Conservation (phyloP, 768 basidiomycete species). For the Amanita thiersii region DNA sequence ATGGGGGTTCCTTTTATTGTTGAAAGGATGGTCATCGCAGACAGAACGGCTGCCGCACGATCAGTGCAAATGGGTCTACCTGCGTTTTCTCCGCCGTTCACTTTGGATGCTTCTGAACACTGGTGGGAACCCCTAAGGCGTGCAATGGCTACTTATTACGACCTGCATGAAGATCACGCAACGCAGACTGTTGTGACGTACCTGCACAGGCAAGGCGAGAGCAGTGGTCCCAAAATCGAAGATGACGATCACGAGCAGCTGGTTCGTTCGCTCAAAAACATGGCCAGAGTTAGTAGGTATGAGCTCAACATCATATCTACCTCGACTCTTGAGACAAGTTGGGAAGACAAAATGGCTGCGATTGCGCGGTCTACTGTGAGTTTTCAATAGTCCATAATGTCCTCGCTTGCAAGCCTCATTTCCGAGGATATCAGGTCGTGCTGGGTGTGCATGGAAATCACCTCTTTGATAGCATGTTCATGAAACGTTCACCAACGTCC, state of each 20-base stretch:
- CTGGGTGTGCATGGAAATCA: slow-evolving; percentile 53
- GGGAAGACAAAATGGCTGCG: slow-evolving; percentile 57
- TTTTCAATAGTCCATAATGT: slow-evolving; percentile 8
- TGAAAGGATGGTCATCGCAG: slow-evolving; percentile 71
- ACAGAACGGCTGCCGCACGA: slow-evolving; percentile 55
- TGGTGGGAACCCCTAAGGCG: slow-evolving; percentile 67
- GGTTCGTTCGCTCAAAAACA: slow-evolving; percentile 42
- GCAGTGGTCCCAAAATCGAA: slow-evolving; percentile 40
- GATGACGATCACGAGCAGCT: slow-evolving; percentile 52
- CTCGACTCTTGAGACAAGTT: slow-evolving; percentile 37
- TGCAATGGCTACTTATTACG: slow-evolving; percentile 36
- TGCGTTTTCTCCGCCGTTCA: slow-evolving; percentile 33
- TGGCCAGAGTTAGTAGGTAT: slow-evolving; percentile 44
- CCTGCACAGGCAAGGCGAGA: slow-evolving; percentile 51
- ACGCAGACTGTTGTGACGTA: slow-evolving; percentile 54
- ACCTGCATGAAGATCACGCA: slow-evolving; percentile 15
- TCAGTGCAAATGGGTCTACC: slow-evolving; percentile 24
- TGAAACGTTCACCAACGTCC: slow-evolving; percentile 50
- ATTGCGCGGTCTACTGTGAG: slow-evolving; percentile 64
- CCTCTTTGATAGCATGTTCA: slow-evolving; percentile 63
- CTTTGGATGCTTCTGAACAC: slow-evolving; percentile 34
- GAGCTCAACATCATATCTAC: slow-evolving; percentile 49
- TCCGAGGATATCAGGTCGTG: slow-evolving; percentile 35
- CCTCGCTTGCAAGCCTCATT: slow-evolving; percentile 5
- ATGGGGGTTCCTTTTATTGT: slow-evolving; percentile 66